Conservation (phyloP, 805 yeast species). For the Kazachstania psychrophila region DNA sequence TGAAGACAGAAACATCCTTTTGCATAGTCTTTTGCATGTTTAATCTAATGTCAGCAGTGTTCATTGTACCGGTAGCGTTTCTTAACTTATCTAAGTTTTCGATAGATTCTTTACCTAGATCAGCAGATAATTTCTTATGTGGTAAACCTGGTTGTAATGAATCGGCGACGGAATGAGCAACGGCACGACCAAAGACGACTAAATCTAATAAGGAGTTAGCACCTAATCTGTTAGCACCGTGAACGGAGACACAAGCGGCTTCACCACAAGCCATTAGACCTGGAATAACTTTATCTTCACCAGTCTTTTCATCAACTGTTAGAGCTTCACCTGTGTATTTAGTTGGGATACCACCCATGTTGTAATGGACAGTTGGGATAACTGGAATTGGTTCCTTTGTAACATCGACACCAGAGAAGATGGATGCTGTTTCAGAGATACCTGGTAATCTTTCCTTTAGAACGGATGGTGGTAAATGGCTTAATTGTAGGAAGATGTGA, state of each 20-base stretch:
- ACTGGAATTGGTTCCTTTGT: slow-evolving; percentile 99
- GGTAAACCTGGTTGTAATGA: slow-evolving; percentile 82
- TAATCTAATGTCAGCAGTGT: slow-evolving; percentile 83
- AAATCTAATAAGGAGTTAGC: slow-evolving; percentile 94
- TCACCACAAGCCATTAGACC: slow-evolving; percentile 98
- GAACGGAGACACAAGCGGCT: slow-evolving; percentile 98
- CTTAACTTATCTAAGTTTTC: slow-evolving; percentile 84
- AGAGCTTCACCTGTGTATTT: slow-evolving; percentile 93
- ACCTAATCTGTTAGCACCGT: slow-evolving; percentile 98
- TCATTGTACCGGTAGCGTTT: slow-evolving; percentile 68
- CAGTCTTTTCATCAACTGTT: slow-evolving; percentile 65
- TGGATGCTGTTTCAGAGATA: slow-evolving; percentile 96
- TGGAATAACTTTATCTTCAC: slow-evolving; percentile 84
- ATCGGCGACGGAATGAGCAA: slow-evolving; percentile 82
- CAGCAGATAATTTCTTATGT: slow-evolving; percentile 71
- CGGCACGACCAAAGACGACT: slow-evolving; percentile 98
- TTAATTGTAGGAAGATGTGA: slow-evolving; percentile 89
- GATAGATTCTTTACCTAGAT: slow-evolving; percentile 81
- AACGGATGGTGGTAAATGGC: slow-evolving; percentile 87
- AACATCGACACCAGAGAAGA: slow-evolving; percentile 98
- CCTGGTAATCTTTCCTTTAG: slow-evolving; percentile 96
- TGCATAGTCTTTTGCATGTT: slow-evolving; percentile 96
- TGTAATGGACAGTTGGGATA: slow-evolving; percentile 96
- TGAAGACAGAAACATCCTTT: slow-evolving; percentile 91
- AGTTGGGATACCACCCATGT: slow-evolving; percentile 99